These are phyloP conservation scores for Nakataea oryzae DNA, from an alignment of 2,329 filamentous ascomycete genomes.

Conservation along the genomic window DNA sequence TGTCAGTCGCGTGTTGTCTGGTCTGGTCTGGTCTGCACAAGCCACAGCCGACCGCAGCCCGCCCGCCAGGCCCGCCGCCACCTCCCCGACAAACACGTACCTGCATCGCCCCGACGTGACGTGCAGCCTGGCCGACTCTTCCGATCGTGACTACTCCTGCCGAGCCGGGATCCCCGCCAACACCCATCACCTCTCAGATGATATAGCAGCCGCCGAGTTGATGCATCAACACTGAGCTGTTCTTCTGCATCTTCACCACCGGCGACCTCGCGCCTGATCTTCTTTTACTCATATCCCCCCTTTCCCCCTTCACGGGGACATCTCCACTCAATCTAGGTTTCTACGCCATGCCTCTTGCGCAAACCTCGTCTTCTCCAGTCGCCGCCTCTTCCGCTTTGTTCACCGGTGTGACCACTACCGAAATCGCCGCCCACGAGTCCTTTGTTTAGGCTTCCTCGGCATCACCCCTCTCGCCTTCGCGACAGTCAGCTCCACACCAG, in stretches of 20 bases:
- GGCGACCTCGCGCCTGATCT: background rate
- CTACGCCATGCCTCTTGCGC: slow-evolving; percentile 48
- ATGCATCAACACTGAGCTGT: slow-evolving; percentile 4
- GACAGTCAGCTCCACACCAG: slow-evolving; percentile 1
- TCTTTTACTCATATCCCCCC: background rate
- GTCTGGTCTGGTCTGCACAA: too few species aligned
- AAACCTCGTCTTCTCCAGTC: slow-evolving; percentile 44
- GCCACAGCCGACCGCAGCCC: background rate
- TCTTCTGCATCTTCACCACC: slow-evolving; percentile 5
- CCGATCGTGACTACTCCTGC: background rate
- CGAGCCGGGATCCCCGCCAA: slow-evolving; percentile 4
- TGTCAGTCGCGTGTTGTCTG: background rate
- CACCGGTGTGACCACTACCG: slow-evolving; percentile 47
- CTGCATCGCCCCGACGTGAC: background rate
- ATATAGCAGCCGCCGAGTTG: background rate
- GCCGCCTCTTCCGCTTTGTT: slow-evolving; percentile 47
- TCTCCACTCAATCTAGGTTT: slow-evolving; percentile 10
- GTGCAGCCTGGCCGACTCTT: background rate
- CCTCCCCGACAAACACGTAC: background rate
- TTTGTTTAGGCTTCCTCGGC: slow-evolving; percentile 35
- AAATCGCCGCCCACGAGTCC: slow-evolving; percentile 32
- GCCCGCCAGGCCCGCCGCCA: background rate
- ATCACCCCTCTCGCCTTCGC: slow-evolving; percentile 8
- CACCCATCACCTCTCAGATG: too few species aligned
- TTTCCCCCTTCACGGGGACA: slow-evolving; percentile 2